Conservation (phyloP, 2,329 filamentous ascomycete genomes). For the Blastomyces emzantsi region DNA sequence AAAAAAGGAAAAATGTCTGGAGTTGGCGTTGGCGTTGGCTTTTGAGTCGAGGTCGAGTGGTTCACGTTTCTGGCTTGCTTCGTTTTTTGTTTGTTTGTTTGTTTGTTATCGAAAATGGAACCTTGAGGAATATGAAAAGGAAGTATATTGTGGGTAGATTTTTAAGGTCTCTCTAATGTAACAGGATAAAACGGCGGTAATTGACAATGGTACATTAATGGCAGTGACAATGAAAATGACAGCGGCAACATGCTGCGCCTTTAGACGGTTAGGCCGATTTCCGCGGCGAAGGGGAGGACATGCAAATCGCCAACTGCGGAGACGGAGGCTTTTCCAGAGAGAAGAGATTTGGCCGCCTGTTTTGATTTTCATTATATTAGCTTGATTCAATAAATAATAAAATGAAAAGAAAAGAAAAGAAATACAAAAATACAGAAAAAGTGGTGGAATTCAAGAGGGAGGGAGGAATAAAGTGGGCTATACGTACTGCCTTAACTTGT, state of each 20-base stretch:
- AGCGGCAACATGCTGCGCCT: slow-evolving; percentile 8
- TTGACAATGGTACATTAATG: background rate
- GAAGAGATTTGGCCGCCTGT: slow-evolving; percentile 77
- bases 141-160: background rate
- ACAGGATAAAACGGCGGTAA: background rate
- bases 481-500: slow-evolving; percentile 73
- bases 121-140: background rate
- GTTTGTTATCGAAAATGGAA: background rate
- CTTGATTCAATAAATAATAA: slow-evolving; percentile 12
- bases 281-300: slow-evolving; percentile 83
- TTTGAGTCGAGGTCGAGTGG: background rate
- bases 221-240: background rate
- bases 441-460: background rate
- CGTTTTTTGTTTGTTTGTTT: background rate
- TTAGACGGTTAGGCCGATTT: slow-evolving; percentile 92
- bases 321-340: slow-evolving; percentile 82
- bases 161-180: background rate
- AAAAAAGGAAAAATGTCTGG: background rate
- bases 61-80: background rate
- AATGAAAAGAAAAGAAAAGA: background rate
- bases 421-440: background rate
- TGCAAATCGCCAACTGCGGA: slow-evolving; percentile 86
- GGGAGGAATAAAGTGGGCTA: slow-evolving; percentile 1
- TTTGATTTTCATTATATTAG: slow-evolving; percentile 22
- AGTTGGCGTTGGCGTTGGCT: background rate